These are phyloP conservation scores for Whalleya microplaca DNA, from an alignment of 2,329 filamentous ascomycete genomes.

Conservation along the genomic window DNA sequence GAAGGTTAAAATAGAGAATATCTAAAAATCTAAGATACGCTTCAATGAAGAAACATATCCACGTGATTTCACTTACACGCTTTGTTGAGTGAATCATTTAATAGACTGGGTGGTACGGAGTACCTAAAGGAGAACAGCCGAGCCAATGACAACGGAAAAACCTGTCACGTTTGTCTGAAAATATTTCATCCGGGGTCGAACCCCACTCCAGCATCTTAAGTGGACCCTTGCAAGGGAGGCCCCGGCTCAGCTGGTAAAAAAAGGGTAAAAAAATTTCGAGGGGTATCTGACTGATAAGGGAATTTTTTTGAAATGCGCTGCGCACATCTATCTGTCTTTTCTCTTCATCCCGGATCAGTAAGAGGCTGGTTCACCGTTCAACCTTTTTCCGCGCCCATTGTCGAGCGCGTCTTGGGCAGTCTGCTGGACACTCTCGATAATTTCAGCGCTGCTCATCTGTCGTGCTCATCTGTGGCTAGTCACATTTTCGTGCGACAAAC, in stretches of 20 bases:
- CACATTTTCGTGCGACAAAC: neutral
- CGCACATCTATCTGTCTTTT: slow-evolving; percentile 17
- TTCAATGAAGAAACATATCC: too few relatives aligned
- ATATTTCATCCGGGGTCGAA: neutral
- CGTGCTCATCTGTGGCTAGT: neutral
- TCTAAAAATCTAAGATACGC: too few relatives aligned
- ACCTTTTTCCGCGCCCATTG: slow-evolving; percentile 17
- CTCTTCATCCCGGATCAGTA: slow-evolving; percentile 9
- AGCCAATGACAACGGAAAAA: neutral
- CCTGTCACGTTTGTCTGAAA: neutral
- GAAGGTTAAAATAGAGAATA: too few relatives aligned
- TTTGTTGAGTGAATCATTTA: too few relatives aligned
- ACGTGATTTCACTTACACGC: too few relatives aligned
- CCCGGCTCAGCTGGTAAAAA: neutral
- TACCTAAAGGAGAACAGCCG: too few relatives aligned
- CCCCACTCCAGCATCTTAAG: neutral
- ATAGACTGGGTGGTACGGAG: too few relatives aligned
- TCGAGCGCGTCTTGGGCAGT: slow-evolving; percentile 22
- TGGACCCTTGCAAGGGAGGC: neutral
- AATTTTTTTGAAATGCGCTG: slow-evolving; percentile 18
- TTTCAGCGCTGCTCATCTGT: slow-evolving; percentile 7
- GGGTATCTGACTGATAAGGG: slow-evolving; percentile 20
- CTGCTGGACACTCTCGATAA: slow-evolving; percentile 9
- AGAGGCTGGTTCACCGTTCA: slow-evolving; percentile 21
- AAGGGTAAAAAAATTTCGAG: slow-evolving; percentile 16